phyloP scores from a whole-genome alignment of 106 monocot species.

The Allium sativum region DNA sequence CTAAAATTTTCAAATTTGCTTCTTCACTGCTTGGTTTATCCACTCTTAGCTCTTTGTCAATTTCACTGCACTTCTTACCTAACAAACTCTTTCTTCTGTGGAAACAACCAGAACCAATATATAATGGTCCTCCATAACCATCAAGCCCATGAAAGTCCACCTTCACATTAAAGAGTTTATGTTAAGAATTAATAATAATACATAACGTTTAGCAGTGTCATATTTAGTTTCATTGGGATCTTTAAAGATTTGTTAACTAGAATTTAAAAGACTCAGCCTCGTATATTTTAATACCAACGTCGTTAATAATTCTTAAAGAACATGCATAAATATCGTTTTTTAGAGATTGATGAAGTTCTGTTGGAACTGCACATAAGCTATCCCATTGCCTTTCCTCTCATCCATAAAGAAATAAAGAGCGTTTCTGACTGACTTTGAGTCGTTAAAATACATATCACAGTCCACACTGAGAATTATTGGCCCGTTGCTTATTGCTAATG shows the following conservation, averaged over 20 bases:
- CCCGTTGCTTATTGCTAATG: conserved; percentile 31
- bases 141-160: conserved; percentile 35
- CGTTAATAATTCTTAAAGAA: conserved; percentile 13
- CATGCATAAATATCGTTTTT: conserved; percentile 32
- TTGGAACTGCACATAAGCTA: conserved; percentile 36
- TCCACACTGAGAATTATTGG: conserved; percentile 39
- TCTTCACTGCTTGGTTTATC: conserved; percentile 1
- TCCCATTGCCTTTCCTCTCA: conserved; percentile 19
- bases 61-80: conserved; percentile 30
- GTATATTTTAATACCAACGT: conserved; percentile 4
- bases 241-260: no score
- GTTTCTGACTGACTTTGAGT: conserved; percentile 28
- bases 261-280: no score
- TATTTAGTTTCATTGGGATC: no score
- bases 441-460: conserved; percentile 52
- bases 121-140: conserved; percentile 38
- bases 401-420: conserved; percentile 45
- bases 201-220: no score
- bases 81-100: conserved; percentile 42
- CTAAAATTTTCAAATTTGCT: conserved; percentile 7
- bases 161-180: conserved; percentile 7
- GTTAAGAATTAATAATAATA: no score
- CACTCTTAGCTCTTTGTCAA: conserved; percentile 10
- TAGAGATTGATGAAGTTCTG: conserved; percentile 24
- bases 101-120: conserved; percentile 66